phyloP scores from a whole-genome alignment of 1,139 yeast species.

The Scheffersomyces stambukii region DNA sequence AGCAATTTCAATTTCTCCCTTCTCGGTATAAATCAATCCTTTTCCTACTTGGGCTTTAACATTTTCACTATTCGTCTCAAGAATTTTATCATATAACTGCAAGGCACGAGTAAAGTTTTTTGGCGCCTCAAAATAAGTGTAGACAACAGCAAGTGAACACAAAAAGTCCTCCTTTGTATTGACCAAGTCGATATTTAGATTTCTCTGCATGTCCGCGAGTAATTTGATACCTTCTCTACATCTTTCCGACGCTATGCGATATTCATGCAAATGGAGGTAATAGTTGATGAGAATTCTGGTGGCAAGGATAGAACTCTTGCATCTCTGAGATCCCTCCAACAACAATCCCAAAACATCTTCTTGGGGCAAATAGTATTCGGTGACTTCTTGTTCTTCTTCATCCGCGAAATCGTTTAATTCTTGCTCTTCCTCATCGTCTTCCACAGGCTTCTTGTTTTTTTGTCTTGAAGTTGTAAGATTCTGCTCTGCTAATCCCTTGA shows the following conservation, averaged over 20 bases:
- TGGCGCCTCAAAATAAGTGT: constrained; percentile 86
- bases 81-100: constrained; percentile 61
- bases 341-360: constrained; percentile 54
- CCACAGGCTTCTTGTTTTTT: constrained; percentile 3
- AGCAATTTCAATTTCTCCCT: constrained; percentile 55
- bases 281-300: constrained; percentile 62
- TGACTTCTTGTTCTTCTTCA: constrained; percentile 13
- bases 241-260: constrained; percentile 54
- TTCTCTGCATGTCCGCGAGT: constrained; percentile 46
- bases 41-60: constrained; percentile 73
- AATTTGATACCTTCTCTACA: constrained; percentile 61
- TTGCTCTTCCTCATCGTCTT: constrained; percentile 7
- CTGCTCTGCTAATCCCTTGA: constrained; percentile 11
- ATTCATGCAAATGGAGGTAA: constrained; percentile 60
- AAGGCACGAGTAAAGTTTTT: constrained; percentile 77
- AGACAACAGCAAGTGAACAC: constrained; percentile 67
- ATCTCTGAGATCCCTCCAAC: constrained; percentile 48
- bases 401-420: constrained; percentile 14
- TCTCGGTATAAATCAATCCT: constrained; percentile 71
- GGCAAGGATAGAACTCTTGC: constrained; percentile 53
- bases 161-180: constrained; percentile 59
- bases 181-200: constrained; percentile 43
- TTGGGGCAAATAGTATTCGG: constrained; percentile 26
- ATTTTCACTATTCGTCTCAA: constrained; percentile 41
- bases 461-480: constrained; percentile 1